Base-by-base conservation (phyloP, 306 rosid species). In the Dicorynia guianensis region DNA sequence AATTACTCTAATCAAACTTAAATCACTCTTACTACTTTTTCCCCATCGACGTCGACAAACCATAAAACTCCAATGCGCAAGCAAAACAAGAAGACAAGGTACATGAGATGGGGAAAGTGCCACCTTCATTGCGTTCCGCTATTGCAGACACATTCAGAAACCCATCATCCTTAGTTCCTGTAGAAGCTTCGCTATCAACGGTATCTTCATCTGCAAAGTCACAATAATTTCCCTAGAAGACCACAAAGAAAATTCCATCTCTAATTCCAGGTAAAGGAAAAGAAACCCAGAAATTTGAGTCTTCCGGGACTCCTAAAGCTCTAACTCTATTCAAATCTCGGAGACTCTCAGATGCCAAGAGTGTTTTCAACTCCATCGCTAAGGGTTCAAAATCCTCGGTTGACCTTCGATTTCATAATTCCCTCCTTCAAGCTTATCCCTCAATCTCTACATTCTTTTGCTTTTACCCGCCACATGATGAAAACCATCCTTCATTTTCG, bases 391-490 rank as follows among this genome's bases (percentile, higher is more conserved):
- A 67, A 63, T 5, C 69, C 69, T 60, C 84, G 8, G 43, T 64
- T 10, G 89, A 89, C 76, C 75, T 47, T 30, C 89, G 89, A 47
- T 75, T 81, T 67, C 86, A 85, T 72, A 90, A 90, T 56, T 75
- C 90, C 53, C 82, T 90, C 42, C 93, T 95, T 62, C 92, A 89
- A 60, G 87, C 91, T 69, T 95, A 86, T 69, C 83, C 93, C 53
- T 77, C 93, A 11, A 71, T 92, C 90, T 93, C 43, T 92, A 81
- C 78, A 90, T 36, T 95, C 98, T 71, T 56, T 90, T 35, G 69
- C 90, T 8, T 83, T 95, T 38, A 87, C 90, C 72, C 91, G 81
- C 63, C 92, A 95, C 85, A 92, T 95, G 90, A 74, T 71, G 50
- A 89, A 87, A 63, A 40, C 85, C 43, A 77, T 19, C 85, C 91